Conservation (phyloP, 73 alveolate species). For the Tetrahymena thermophila region DNA sequence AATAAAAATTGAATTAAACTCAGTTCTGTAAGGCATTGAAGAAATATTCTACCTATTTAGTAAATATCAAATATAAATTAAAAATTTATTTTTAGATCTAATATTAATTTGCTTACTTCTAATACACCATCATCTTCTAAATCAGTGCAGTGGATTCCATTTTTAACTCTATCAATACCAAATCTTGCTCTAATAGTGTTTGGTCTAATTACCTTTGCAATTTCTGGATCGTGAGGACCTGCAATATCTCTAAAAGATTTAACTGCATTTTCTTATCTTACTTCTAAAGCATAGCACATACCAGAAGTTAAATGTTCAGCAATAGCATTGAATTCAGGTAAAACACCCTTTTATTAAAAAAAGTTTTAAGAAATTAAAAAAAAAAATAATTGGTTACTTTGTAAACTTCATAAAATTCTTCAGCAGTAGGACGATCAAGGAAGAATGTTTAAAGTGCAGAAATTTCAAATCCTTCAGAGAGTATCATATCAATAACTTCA, state of each 20-base stretch:
- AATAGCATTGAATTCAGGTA: slow-evolving; percentile 89
- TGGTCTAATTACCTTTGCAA: slow-evolving; percentile 91
- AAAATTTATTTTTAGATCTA: neutral
- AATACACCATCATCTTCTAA: slow-evolving; percentile 94
- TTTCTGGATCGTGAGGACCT: slow-evolving; percentile 99
- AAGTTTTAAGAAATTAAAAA: too few species aligned
- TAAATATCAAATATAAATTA: neutral
- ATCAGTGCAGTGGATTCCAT: slow-evolving; percentile 97
- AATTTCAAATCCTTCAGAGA: slow-evolving; percentile 95
- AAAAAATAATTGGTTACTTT: slow-evolving; percentile 47
- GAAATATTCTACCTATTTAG: slow-evolving; percentile 62
- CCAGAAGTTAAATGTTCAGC: slow-evolving; percentile 91
- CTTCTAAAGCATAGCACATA: slow-evolving; percentile 90
- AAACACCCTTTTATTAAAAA: slow-evolving; percentile 66
- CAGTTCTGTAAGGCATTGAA: slow-evolving; percentile 59
- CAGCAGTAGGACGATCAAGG: slow-evolving; percentile 85
- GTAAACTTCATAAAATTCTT: slow-evolving; percentile 94
- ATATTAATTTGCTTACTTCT: slow-evolving; percentile 39
- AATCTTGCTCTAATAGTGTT: slow-evolving; percentile 93
- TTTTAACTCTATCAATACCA: slow-evolving; percentile 89
- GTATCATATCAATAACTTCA: slow-evolving; percentile 76
- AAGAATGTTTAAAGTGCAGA: slow-evolving; percentile 87
- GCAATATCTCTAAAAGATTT: slow-evolving; percentile 77
- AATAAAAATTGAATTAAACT: neutral
- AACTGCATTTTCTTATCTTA: slow-evolving; percentile 92